Evolutionary conservation across 768 basidiomycete species (phyloP), one percentile per base, ranked within the genome.

Genomic region (Kwoniella heveanensis): DNA sequence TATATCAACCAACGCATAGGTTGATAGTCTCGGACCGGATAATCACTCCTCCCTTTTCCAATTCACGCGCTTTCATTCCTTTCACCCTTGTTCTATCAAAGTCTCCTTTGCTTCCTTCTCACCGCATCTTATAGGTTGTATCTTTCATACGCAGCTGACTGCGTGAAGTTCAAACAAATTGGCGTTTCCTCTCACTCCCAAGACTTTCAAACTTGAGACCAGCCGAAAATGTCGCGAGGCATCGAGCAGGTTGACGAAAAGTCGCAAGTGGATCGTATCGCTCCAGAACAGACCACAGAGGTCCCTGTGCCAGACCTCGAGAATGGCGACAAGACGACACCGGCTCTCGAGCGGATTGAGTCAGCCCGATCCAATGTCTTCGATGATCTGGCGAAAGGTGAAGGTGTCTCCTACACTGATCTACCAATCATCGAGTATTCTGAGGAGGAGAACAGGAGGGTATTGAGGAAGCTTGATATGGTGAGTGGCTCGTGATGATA

Each of bases 401-500:
- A 66, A 21, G 53, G 49, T 19, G 54, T 66, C 2, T 65, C 64
- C 7, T 65, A 59, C 32, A 57, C 59, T 55, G 64, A 66, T 29
- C 30, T 66, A 12, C 64, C 64, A 7, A 53, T 66, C 37, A 66
- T 70, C 24, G 65, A 63, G 15, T 46, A 49, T 39, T 49, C 68
- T 2, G 21, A 37, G 6, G 57, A 51, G 47, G 68, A 70, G 49
- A 66, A 70, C 47, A 62, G 54, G 29, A 58, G 53, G 53, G 64
- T 70, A n/a, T n/a, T 66, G 49, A 63, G 65, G 36, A 70, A 70
- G 59, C 54, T 70, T n/a, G 68, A 70, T 30, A 17, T 54, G 46
- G 68, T 69, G 52, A 47, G 68, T 69, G 27, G 17, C 10, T 22
- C n/a, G n/a, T n/a, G n/a, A n/a, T n/a, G n/a, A n/a, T n/a, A n/a